Conservation (phyloP, 2,329 filamentous ascomycete species). For the Plenodomus lindquistii region DNA sequence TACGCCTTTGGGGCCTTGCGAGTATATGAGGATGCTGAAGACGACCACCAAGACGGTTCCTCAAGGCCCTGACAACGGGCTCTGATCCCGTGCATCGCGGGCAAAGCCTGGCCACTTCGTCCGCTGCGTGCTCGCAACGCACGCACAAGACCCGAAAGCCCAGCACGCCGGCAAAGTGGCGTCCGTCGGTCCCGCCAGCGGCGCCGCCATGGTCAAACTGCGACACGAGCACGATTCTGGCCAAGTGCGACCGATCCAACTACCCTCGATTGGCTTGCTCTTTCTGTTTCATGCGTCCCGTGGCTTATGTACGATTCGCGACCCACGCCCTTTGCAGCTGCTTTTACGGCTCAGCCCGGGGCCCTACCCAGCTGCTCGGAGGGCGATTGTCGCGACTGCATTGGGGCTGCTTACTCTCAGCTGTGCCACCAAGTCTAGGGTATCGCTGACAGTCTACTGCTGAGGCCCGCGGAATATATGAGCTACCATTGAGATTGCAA, state of each 20-base stretch:
- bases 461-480: too few species aligned
- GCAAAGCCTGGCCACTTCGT: slow-evolving; percentile 8
- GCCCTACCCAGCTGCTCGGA: slow-evolving; percentile 7
- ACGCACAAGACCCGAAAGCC: slow-evolving; percentile 22
- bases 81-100: not conserved
- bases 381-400: slow-evolving; percentile 11
- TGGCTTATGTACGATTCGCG: slow-evolving; percentile 16
- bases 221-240: slow-evolving; percentile 8
- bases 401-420: slow-evolving; percentile 9
- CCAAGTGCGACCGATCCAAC: slow-evolving; percentile 2
- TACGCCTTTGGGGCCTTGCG: too few species aligned
- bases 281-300: slow-evolving; percentile 14
- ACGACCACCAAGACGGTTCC: not conserved
- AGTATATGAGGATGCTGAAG: not conserved
- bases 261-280: slow-evolving; percentile 17
- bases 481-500: too few species aligned
- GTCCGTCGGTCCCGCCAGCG: slow-evolving; percentile 18
- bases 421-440: too few species aligned
- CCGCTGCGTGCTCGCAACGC: slow-evolving; percentile 17
- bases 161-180: slow-evolving; percentile 11
- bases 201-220: slow-evolving; percentile 15
- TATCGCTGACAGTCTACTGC: not conserved
- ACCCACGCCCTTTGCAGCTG: slow-evolving; percentile 13
- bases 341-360: not conserved
- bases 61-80: not conserved